A percentile compares a stretch with the other conserved stretches of the same genome.
Evolutionary conservation across 2,329 filamentous ascomycete genomes (phyloP).

Genomic region (Xylariaceae sp.): DNA sequence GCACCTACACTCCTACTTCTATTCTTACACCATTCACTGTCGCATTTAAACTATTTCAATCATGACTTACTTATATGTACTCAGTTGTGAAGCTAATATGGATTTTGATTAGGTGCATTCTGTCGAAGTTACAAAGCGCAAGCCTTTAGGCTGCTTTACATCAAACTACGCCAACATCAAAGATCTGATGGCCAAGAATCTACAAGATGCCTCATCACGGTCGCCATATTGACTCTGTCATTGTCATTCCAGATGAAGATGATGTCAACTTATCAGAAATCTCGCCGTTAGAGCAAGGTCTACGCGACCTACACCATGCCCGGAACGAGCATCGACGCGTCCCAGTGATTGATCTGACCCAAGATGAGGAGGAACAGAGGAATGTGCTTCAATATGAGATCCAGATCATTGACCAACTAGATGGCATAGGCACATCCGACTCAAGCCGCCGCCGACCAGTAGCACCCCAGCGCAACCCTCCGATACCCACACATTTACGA

Average conservation of each 20-base stretch:
- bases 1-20: too few relatives aligned
- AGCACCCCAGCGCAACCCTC: neutral
- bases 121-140: too few relatives aligned
- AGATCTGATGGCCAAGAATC: too few relatives aligned
- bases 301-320: neutral
- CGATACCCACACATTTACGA: neutral
- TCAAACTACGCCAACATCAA: too few relatives aligned
- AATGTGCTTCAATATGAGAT: neutral
- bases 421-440: neutral
- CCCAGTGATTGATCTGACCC: neutral
- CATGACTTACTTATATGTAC: too few relatives aligned
- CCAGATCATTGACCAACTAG: neutral
- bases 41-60: too few relatives aligned
- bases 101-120: too few relatives aligned
- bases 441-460: neutral
- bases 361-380: neutral
- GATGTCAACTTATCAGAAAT: neutral
- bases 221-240: too few relatives aligned
- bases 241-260: constrained; percentile 13
- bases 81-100: too few relatives aligned
- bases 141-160: too few relatives aligned
- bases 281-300: neutral
- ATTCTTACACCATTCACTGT: too few relatives aligned
- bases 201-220: too few relatives aligned
- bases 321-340: neutral